Conservation (phyloP, 2,329 filamentous ascomycete species). For the Calonectria leucothoes region DNA sequence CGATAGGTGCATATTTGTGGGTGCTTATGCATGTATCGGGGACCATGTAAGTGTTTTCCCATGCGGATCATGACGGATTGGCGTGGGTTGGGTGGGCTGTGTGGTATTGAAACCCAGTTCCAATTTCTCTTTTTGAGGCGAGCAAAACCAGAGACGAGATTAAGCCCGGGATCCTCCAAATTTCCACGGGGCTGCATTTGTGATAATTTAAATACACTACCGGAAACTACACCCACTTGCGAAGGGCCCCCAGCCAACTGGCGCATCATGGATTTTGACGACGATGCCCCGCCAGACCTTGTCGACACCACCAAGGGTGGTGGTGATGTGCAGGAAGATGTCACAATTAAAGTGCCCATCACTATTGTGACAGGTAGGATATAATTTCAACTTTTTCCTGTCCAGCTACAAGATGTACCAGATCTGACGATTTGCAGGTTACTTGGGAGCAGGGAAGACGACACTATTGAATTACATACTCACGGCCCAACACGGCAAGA, state of each 20-base stretch:
- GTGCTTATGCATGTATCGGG: slow-evolving; percentile 33
- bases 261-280: slow-evolving; percentile 69
- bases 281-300: slow-evolving; percentile 75
- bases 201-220: not conserved
- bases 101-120: not conserved
- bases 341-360: slow-evolving; percentile 78
- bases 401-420: not conserved
- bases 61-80: slow-evolving; percentile 12
- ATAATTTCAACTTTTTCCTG: not conserved
- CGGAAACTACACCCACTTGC: not conserved
- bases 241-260: not conserved
- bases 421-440: slow-evolving; percentile 67
- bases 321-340: slow-evolving; percentile 58
- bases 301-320: slow-evolving; percentile 55
- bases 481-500: slow-evolving; percentile 95
- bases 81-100: not conserved
- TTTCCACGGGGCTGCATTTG: not conserved
- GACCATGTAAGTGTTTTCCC: slow-evolving; percentile 30
- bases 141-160: not conserved
- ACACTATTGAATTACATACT: slow-evolving; percentile 96
- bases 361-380: slow-evolving; percentile 82
- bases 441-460: slow-evolving; percentile 95
- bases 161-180: not conserved
- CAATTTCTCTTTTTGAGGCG: not conserved
- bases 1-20: slow-evolving; percentile 38